phyloP scores from a whole-genome alignment of 257 asterid genomes.

The Thymus mandschuricus region DNA sequence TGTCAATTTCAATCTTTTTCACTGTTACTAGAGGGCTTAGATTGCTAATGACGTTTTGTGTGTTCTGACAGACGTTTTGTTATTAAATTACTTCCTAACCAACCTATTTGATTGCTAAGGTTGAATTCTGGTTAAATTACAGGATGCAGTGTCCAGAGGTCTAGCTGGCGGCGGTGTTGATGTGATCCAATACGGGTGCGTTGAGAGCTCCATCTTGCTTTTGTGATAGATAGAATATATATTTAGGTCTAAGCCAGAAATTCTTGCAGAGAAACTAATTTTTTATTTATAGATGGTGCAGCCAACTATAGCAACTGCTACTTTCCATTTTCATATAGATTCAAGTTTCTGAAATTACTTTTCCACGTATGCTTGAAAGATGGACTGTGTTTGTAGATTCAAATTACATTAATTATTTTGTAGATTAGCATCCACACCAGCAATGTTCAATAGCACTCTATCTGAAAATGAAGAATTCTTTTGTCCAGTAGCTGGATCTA shows the following conservation, averaged over 20 bases:
- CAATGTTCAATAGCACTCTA: constrained; percentile 95
- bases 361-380: background rate
- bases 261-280: background rate
- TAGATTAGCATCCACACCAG: constrained; percentile 99
- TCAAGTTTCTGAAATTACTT: no score
- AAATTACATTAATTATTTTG: constrained; percentile 33
- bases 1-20: constrained; percentile 7
- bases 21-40: constrained; percentile 5
- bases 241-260: background rate
- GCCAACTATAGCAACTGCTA: constrained; percentile 1
- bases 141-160: constrained; percentile 97
- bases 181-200: constrained; percentile 88
- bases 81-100: constrained; percentile 21
- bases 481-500: constrained; percentile 95
- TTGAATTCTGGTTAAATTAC: constrained; percentile 38
- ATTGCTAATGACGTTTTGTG: background rate
- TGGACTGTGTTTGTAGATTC: background rate
- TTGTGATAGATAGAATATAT: constrained; percentile 16
- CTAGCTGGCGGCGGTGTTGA: constrained; percentile 78
- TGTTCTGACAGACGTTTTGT: background rate
- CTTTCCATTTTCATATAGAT: background rate
- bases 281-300: background rate
- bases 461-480: constrained; percentile 65
- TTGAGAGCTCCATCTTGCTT: constrained; percentile 34
- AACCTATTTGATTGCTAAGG: constrained; percentile 23